Evolutionary conservation across 495 filamentous ascomycete genomes (phyloP), one percentile per base, ranked within the genome.

Genomic region (Aspergillus nidulans): DNA sequence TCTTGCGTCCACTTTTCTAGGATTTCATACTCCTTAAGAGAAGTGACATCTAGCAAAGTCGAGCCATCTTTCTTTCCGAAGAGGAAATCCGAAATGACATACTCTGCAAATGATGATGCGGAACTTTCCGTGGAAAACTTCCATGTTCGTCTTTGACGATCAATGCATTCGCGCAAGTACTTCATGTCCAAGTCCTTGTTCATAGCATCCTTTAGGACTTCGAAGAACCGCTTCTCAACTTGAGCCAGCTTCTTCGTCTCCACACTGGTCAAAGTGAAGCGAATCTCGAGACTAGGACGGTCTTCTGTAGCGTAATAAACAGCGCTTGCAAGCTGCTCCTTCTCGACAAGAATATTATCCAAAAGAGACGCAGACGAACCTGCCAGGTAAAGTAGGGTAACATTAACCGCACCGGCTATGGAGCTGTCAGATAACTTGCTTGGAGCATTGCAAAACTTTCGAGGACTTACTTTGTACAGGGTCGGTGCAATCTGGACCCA

Each of bases 311-410:
- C 81, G 63, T 86, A 90, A 26, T 82, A 81, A 7, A 97, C 83
- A 3, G 83, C 86, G 72, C 91, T 96, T 10, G 90, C 89, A 51
- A 97, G 77, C 56, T 95, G 87, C 65, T 97, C 92, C 61, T 87
- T 92, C 62, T 99, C 95, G 9, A 99, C 94, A 50, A 99, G 79
- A 18, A 82, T 82, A 59, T 96, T 96, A 56, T 97, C 92, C 16
- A 99, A 73, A 13, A 97, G 75, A 1, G 91, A 92, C 2, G 95
- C 90, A 4, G 94, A 94, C 2, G 94, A 97, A 13, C 91, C 92
- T 49, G 88, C 87, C 18, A 99, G 79, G 62, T 97, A 99, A 13
- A 84, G 81, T 38, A 95, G 74, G 5, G 94, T 64, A 39, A 92
- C 82, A 61, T 85, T 85, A 18, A 97, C 59, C 16, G 91, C 95